Percentiles rank a stretch among this genome's conserved stretches.
Conservation (phyloP, 2,329 filamentous ascomycete genomes). For the Cercospora sp. region DNA sequence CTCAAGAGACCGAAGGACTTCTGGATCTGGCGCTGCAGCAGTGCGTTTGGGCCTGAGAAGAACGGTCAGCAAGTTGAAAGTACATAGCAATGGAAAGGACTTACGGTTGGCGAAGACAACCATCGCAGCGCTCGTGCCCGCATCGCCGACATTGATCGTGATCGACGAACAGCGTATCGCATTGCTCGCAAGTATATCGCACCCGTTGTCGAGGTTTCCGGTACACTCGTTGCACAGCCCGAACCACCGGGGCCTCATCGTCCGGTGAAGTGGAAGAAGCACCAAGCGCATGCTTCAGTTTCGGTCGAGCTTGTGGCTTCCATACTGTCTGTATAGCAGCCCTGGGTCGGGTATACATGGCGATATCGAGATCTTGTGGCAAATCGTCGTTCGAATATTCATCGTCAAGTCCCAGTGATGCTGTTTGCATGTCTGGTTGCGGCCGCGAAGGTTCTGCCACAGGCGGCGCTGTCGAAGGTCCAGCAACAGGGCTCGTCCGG, state of each 20-base stretch:
- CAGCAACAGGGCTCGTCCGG: slow-evolving; percentile 14
- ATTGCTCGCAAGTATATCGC: slow-evolving; percentile 60
- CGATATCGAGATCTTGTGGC: slow-evolving; percentile 17
- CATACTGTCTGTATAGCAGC: slow-evolving; percentile 52
- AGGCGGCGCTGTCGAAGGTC: neutral
- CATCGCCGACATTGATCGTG: slow-evolving; percentile 57
- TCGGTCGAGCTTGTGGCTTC: slow-evolving; percentile 60
- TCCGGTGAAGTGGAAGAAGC: neutral
- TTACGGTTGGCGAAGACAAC: slow-evolving; percentile 58
- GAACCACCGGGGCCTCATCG: slow-evolving; percentile 37
- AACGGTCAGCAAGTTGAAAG: slow-evolving; percentile 4
- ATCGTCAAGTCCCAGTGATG: slow-evolving; percentile 17
- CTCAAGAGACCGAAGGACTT: slow-evolving; percentile 25
- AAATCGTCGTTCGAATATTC: slow-evolving; percentile 17
- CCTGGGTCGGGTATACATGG: slow-evolving; percentile 29
- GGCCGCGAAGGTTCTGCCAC: slow-evolving; percentile 15
- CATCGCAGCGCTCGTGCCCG: slow-evolving; percentile 26
- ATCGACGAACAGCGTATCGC: slow-evolving; percentile 60
- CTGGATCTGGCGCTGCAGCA: slow-evolving; percentile 23
- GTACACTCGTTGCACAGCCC: slow-evolving; percentile 42
- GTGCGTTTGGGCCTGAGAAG: slow-evolving; percentile 23
- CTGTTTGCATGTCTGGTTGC: neutral
- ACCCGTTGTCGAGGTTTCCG: slow-evolving; percentile 49
- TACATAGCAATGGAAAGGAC: slow-evolving; percentile 27
- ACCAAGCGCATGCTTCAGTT: neutral